Evolutionary conservation across 495 filamentous ascomycete genomes (phyloP).

Genomic region (Amphirosellinia nigrospora): DNA sequence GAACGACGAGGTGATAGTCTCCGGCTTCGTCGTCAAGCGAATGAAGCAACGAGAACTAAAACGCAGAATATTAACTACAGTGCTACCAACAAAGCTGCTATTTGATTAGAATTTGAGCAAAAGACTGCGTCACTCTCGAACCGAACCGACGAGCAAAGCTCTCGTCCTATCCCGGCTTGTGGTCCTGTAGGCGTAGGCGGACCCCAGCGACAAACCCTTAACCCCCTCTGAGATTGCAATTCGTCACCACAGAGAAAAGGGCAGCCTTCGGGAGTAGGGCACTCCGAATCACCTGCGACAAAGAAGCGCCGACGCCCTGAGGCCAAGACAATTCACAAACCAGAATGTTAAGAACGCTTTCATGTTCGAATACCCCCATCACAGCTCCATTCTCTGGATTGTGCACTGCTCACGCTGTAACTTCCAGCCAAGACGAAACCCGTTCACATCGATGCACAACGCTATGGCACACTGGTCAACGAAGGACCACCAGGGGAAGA

Average conservation of each 20-base stretch:
- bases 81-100: background rate
- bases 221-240: background rate
- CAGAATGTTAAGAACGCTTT: background rate
- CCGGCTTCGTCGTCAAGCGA: background rate
- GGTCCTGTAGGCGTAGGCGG: background rate
- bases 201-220: background rate
- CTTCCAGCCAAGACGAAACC: background rate
- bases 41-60: background rate
- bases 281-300: background rate
- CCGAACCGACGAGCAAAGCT: background rate
- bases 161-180: too few relatives aligned
- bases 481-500: background rate
- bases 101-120: background rate
- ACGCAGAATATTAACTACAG: background rate
- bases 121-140: background rate
- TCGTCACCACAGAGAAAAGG: background rate
- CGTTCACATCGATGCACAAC: background rate
- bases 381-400: conserved; percentile 2
- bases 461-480: background rate
- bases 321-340: background rate
- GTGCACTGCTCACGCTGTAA: background rate
- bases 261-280: background rate
- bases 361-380: conserved; percentile 1
- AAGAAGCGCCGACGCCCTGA: background rate
- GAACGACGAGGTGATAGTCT: background rate